Evolutionary conservation across 2,329 filamentous ascomycete genomes (phyloP), one percentile per base, ranked within the genome.

Genomic region (Teratosphaeria epicoccoides): DNA sequence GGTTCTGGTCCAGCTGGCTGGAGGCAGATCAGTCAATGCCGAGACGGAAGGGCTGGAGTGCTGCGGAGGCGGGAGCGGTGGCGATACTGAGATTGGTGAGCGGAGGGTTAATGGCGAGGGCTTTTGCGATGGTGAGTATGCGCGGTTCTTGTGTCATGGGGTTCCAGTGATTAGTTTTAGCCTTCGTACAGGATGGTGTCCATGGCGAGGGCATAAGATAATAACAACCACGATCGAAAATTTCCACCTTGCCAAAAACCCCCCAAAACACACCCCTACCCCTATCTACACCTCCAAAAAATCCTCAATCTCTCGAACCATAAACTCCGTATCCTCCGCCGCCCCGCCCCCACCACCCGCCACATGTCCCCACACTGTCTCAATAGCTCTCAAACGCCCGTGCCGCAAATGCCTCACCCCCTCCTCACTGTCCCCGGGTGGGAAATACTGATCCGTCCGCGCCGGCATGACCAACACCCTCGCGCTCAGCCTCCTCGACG

Each of bases 361-460:
- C 22, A 53, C 49, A 47, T 51, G 48, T 2, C 71, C 70, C 69
- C 69, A 72, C 9, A 71, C 60, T 43, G 65, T 69, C 23, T 67
- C 63, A 29, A 73, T 64, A 6, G 65, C 53, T 29, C 55, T 57
- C 7, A 71, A 56, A 20, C 55, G 57, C 0, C 61, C 70, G 22
- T 65, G 47, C 45, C 63, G 59, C 52, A 73, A 49, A 46, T 59
- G 54, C 53, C 66, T 62, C 1, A 66, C 60, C 56, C 73, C 71
- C 50, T 61, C 58, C 52, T 69, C 61, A 47, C 55, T 71, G 14
- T 70, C 69, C 55, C 70, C 66, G 0, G 68, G 64, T 14, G 65
- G 65, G 52, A 73, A 73, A 46, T 72, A 73, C 55, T 66, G 59
- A 53, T 73, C 71, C 3, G 66, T 71, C 28, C 64, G 54, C 26